These are phyloP conservation scores for Amphicarpaea edgeworthii DNA, from an alignment of 306 rosid genomes.

Conservation along the genomic window DNA sequence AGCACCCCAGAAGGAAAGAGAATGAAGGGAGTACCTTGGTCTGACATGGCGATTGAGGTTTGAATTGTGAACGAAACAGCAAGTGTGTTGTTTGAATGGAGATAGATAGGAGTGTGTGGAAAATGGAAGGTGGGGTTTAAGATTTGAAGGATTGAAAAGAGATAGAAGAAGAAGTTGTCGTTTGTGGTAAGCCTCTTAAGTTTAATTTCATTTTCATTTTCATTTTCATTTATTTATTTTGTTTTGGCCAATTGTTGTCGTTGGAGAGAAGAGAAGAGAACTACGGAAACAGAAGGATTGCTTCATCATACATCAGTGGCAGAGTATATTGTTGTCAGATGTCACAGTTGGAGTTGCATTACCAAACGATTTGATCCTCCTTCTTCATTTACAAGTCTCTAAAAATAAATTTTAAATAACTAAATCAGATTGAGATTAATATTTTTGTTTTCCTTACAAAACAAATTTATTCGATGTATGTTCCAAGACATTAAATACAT, in stretches of 20 bases:
- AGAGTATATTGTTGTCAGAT: not conserved
- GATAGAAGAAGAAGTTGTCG: constrained; percentile 33
- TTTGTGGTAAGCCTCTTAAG: constrained; percentile 19
- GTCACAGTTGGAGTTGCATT: not conserved
- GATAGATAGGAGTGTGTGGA: constrained; percentile 36
- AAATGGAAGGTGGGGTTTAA: constrained; percentile 41
- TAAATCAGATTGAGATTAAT: too few species aligned
- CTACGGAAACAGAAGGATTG: too few species aligned
- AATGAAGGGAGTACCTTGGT: constrained; percentile 49
- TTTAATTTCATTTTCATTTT: not conserved
- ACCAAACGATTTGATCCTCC: too few species aligned
- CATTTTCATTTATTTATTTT: not conserved
- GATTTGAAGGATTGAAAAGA: constrained; percentile 41
- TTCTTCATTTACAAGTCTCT: too few species aligned
- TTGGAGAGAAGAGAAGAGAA: too few species aligned
- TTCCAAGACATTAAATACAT: too few species aligned
- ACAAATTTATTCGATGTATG: not conserved
- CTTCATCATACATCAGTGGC: not conserved
- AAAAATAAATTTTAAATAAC: too few species aligned
- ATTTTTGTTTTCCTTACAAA: too few species aligned
- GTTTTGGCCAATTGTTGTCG: not conserved
- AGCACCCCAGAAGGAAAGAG: constrained; percentile 27
- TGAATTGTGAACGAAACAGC: constrained; percentile 44
- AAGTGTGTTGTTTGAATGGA: constrained; percentile 30
- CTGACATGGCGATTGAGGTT: constrained; percentile 57